Evolutionary conservation across 2,329 filamentous ascomycete genomes (phyloP).

Genomic region (Colletotrichum horii): DNA sequence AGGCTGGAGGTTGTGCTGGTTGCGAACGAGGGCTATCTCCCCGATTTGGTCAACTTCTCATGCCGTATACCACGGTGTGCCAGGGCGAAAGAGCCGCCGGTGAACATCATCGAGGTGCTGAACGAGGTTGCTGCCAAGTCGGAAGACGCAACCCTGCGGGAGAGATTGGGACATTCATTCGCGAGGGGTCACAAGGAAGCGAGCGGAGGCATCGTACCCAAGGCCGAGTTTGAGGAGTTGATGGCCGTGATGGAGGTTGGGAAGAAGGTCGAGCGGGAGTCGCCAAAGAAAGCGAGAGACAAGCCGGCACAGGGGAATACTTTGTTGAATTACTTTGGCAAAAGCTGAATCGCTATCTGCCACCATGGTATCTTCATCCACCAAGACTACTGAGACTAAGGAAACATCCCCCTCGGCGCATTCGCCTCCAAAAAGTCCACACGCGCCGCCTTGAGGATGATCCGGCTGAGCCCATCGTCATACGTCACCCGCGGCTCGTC

Average conservation of each 20-base stretch:
- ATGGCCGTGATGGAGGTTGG: constrained; percentile 64
- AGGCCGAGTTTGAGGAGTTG: constrained; percentile 68
- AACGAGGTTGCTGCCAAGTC: constrained; percentile 52
- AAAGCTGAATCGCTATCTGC: constrained; percentile 22
- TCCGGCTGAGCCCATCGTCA: not conserved
- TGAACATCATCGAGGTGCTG: constrained; percentile 68
- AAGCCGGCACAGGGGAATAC: constrained; percentile 56
- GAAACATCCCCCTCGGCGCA: not conserved
- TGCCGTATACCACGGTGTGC: constrained; percentile 66
- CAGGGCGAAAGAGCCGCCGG: constrained; percentile 54
- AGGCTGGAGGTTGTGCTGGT: constrained; percentile 69
- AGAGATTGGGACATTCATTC: constrained; percentile 66
- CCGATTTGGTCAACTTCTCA: constrained; percentile 69
- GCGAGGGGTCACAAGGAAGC: constrained; percentile 72
- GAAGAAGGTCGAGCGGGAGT: constrained; percentile 48
- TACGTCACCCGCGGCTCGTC: not conserved
- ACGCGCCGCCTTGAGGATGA: not conserved
- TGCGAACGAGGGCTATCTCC: constrained; percentile 70
- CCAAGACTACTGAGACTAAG: not conserved
- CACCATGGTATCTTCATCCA: not conserved
- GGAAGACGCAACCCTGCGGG: constrained; percentile 40
- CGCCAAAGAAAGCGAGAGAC: constrained; percentile 27
- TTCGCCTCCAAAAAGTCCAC: not conserved
- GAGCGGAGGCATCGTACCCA: constrained; percentile 65
- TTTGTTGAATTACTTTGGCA: constrained; percentile 59